Evolutionary conservation across 2,329 filamentous ascomycete genomes (phyloP), one percentile per base, ranked within the genome.

Genomic region (Dothidotthia symphoricarpi): DNA sequence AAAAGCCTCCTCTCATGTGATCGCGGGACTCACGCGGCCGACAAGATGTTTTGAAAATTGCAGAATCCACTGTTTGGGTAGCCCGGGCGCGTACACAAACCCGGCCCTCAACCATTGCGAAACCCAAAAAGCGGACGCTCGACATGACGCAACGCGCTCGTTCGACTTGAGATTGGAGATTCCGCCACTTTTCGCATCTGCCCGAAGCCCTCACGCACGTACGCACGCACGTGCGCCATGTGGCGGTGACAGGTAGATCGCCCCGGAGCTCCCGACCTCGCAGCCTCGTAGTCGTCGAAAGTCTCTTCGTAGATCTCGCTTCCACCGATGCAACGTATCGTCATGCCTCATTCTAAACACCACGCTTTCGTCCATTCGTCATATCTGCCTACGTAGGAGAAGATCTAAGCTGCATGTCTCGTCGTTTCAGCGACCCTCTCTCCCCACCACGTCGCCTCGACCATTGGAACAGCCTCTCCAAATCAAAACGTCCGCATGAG

Each of bases 41-140:
- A 53, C 50, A 43, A 43, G 29, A 47, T 36, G 47, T 35, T 46
- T 49, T 34, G 41, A 37, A 41, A 43, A 39, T 40, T 43, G 35
- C 43, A 45, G 42, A 41, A 49, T 24, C 48, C 50, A 45, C 52
- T 31, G 52, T 51, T 53, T 52, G 61, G 19, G 59, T 61, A 60
- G 56, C 51, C 55, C 39, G 39, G 54, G 63, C 63, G 62, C 61
- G 41, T 66, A 54, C 61, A n/a, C n/a, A n/a, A n/a, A n/a, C n/a
- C n/a, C n/a, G n/a, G n/a, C n/a, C n/a, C n/a, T n/a, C n/a, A n/a
- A n/a, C n/a, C n/a, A n/a, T n/a, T n/a, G n/a, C n/a, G n/a, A n/a
- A n/a, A n/a, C n/a, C n/a, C n/a, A n/a, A n/a, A 9, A 5, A 22
- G 19, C 19, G 19, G 19, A 22, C 5, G 5, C 19, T 22, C 19